phyloP scores from a whole-genome alignment of 1,139 yeast genomes.

The Geotrichum histeridarum region DNA sequence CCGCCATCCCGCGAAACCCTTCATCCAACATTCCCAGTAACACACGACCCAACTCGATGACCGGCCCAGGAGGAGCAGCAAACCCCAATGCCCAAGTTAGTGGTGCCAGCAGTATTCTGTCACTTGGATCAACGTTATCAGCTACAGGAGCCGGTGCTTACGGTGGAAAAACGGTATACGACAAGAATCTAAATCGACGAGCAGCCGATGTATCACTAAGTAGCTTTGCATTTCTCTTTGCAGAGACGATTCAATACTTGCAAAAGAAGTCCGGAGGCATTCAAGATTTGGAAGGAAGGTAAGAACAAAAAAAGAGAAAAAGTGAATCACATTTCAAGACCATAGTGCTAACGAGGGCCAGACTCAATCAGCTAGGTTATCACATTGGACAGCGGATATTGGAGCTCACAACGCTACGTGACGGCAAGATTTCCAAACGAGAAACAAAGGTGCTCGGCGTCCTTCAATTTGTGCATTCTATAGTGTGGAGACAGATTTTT shows the following conservation, averaged over 20 bases:
- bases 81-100: background rate
- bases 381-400: conserved; percentile 56
- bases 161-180: conserved; percentile 47
- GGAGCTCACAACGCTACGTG: conserved; percentile 55
- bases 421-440: conserved; percentile 66
- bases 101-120: conserved; percentile 3
- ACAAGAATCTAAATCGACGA: conserved; percentile 60
- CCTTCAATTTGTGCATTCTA: conserved; percentile 75
- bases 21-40: conserved; percentile 33
- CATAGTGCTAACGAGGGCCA: conserved; percentile 19
- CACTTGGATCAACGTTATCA: conserved; percentile 3
- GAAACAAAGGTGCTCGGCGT: conserved; percentile 71
- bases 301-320: conserved; percentile 18
- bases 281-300: conserved; percentile 61
- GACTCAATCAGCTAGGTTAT: conserved; percentile 73
- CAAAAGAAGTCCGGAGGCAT: conserved; percentile 63
- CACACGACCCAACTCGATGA: conserved; percentile 18
- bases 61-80: conserved; percentile 5
- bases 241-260: conserved; percentile 66
- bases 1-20: conserved; percentile 33
- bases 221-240: conserved; percentile 63
- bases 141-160: background rate
- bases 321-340: too few species aligned
- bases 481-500: conserved; percentile 77
- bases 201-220: conserved; percentile 63